Percentiles rank a stretch among this genome's conserved stretches.
Conservation (phyloP, 225 moss, liverwort and hornwort species). For the Anthoceros angustus region DNA sequence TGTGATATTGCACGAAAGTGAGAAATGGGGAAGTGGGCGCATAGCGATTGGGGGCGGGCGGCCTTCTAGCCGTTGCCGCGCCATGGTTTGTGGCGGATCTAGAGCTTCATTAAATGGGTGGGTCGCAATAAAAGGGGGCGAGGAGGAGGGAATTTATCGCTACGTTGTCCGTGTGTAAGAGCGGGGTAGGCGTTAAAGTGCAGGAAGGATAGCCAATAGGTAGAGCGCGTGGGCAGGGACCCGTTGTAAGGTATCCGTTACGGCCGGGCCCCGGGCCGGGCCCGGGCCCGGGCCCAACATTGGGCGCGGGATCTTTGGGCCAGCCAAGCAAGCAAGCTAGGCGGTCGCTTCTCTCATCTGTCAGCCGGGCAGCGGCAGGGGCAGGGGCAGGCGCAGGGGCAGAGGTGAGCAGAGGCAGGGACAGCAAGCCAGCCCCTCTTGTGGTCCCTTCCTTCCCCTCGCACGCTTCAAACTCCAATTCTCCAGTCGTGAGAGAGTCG, state of each 20-base stretch:
- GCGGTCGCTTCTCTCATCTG: neutral
- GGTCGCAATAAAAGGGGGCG: neutral
- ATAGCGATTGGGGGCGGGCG: too few relatives aligned
- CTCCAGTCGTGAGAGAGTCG: too few relatives aligned
- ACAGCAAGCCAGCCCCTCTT: too few relatives aligned
- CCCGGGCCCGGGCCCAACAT: neutral
- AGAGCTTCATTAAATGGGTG: too few relatives aligned
- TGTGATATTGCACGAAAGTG: too few relatives aligned
- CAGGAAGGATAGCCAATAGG: neutral
- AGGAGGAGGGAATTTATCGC: neutral
- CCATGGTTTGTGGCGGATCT: too few relatives aligned
- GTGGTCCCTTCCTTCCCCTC: too few relatives aligned
- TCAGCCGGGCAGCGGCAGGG: neutral
- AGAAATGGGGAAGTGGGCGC: too few relatives aligned
- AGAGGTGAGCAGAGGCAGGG: neutral
- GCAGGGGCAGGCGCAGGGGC: neutral
- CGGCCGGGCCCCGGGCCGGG: neutral
- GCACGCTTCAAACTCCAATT: too few relatives aligned
- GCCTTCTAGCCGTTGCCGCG: too few relatives aligned
- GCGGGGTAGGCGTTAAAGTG: neutral
- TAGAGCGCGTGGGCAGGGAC: neutral
- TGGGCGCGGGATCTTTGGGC: neutral
- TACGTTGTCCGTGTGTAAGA: slow-evolving; percentile 2
- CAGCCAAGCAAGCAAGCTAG: neutral
- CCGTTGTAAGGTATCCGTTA: neutral